A percentile compares a stretch with the other conserved stretches of the same genome.
Conservation (phyloP, 2,329 filamentous ascomycete species). For the Aaosphaeria arxii region DNA sequence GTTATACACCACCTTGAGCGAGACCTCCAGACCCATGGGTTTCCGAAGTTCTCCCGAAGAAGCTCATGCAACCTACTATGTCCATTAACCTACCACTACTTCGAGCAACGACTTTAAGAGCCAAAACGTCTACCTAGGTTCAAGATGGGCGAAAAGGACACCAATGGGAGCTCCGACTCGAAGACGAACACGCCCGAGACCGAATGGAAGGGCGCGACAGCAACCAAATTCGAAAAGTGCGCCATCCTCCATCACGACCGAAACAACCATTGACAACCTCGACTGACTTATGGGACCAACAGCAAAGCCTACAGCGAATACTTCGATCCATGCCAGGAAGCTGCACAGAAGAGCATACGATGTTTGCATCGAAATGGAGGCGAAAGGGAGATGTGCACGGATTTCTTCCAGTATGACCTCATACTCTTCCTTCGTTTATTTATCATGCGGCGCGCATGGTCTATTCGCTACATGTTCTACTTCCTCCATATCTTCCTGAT, state of each 20-base stretch:
- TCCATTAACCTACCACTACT: too few species aligned
- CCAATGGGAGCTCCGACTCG: slow-evolving; percentile 11
- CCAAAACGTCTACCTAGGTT: not conserved
- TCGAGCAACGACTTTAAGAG: too few species aligned
- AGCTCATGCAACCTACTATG: too few species aligned
- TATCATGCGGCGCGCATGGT: too few species aligned
- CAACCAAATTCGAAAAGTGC: slow-evolving; percentile 40
- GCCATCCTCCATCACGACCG: slow-evolving; percentile 3
- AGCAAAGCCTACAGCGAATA: slow-evolving; percentile 89
- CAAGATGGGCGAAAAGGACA: slow-evolving; percentile 12
- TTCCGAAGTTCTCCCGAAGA: too few species aligned
- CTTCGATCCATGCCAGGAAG: slow-evolving; percentile 94
- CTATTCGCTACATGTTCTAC: too few species aligned
- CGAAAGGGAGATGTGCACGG: slow-evolving; percentile 83
- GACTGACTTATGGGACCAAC: slow-evolving; percentile 2
- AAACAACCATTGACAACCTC: slow-evolving; percentile 7
- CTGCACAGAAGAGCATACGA: slow-evolving; percentile 77
- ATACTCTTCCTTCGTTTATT: not conserved
- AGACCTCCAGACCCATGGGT: too few species aligned
- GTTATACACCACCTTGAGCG: too few species aligned
- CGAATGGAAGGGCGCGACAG: slow-evolving; percentile 29
- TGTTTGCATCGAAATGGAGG: slow-evolving; percentile 87
- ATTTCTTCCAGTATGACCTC: slow-evolving; percentile 80
- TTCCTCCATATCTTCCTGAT: not conserved
- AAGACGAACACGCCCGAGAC: slow-evolving; percentile 6